Base-by-base conservation (phyloP, 305 asterid species). In the Fraxinus angustifolia region DNA sequence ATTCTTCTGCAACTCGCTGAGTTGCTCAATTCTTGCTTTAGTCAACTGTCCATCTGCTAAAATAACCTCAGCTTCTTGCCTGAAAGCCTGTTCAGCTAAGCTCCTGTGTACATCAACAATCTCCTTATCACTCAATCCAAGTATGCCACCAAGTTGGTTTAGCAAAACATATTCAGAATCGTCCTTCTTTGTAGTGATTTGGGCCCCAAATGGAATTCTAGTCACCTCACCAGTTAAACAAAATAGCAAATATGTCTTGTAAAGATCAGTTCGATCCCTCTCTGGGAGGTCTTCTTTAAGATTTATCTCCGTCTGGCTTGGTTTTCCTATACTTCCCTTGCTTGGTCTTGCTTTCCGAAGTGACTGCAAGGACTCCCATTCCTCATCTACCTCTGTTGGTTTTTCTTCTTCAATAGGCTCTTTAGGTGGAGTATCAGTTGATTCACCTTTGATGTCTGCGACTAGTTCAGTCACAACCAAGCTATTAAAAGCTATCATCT, bases 31-130 rank as follows among this genome's bases (percentile, higher is more conserved):
- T 85, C 92, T 89, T 78, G 83, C 87, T 87, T 93, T 90, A 19
- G 97, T 93, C 87, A 94, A 83, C 79, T 96, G 97, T 70, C 98
- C 99, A 79, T 94, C 98, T 3, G 99, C 97, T 83, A 96, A 89
- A 82, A 96, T 89, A 77, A 90, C 96, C 93, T 94, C 99, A 10
- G 98, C 99, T 84, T 94, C 91, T 86, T 90, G 89, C 85, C 91
- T 90, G 88, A 94, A 96, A 68, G 97, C 94, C 89, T 90, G 94
- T 85, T 96, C 99, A 16, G 98, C 98, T 86, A 96, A 84, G 83
- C 96, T 42, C 81, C 92, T 89, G 75, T 96, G 99, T 48, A 94
- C 97, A 35, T 88, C 94, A 56, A 92, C 97, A 75, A 91, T 90
- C 90, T 96, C 98, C 78, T 88, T 91, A 82, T 90, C 88, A 4